Evolutionary conservation across 805 yeast genomes (phyloP).

Genomic region (Starmera caribaea): DNA sequence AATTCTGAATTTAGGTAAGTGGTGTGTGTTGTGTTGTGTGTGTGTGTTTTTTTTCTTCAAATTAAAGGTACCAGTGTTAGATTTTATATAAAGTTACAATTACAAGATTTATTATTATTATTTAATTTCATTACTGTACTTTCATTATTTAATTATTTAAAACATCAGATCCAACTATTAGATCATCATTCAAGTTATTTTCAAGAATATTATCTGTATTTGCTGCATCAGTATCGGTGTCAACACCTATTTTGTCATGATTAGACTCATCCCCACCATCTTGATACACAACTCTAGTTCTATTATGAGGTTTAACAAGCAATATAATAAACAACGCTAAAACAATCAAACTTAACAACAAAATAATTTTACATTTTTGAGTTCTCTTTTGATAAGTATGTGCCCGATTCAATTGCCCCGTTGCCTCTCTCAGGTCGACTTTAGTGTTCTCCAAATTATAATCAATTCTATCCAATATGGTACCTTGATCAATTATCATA

Average conservation of each 20-base stretch:
- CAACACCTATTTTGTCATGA: constrained; percentile 5
- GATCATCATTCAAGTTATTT: not conserved
- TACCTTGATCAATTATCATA: constrained; percentile 91
- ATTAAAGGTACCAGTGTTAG: not conserved
- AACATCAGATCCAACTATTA: not conserved
- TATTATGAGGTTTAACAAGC: constrained; percentile 47
- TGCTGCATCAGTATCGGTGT: constrained; percentile 5
- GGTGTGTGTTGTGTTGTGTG: not conserved
- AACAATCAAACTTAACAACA: constrained; percentile 62
- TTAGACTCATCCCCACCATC: constrained; percentile 4
- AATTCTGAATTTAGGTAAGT: not conserved
- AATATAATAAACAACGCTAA: constrained; percentile 62
- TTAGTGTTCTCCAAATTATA: constrained; percentile 81
- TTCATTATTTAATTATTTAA: not conserved
- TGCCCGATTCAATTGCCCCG: constrained; percentile 68
- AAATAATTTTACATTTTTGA: constrained; percentile 81
- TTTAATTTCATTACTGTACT: too few species aligned
- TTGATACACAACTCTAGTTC: not conserved
- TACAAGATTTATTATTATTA: not conserved
- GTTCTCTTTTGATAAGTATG: constrained; percentile 78
- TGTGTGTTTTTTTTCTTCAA: not conserved
- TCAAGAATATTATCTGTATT: constrained; percentile 2
- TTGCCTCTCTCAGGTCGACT: constrained; percentile 65
- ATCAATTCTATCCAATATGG: constrained; percentile 86
- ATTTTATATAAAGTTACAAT: too few species aligned